These are phyloP conservation scores for Penicillium herquei DNA, from an alignment of 495 filamentous ascomycete species.

Conservation along the genomic window DNA sequence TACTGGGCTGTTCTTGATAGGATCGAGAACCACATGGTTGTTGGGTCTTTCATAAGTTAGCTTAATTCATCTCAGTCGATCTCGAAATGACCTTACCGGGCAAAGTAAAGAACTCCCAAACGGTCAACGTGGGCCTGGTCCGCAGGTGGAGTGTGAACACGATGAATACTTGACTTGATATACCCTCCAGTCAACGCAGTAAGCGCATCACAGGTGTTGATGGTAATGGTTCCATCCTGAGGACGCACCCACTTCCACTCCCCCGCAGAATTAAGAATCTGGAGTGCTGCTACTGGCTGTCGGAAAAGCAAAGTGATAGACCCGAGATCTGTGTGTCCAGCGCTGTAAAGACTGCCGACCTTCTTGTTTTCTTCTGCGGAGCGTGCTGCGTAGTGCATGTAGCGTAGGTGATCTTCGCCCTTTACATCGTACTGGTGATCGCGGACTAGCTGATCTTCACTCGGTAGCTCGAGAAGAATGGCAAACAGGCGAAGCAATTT, in stretches of 20 bases:
- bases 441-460: slow-evolving; percentile 47
- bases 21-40: slow-evolving; percentile 39
- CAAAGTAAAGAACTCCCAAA: slow-evolving; percentile 49
- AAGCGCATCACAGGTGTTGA: slow-evolving; percentile 52
- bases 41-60: slow-evolving; percentile 25
- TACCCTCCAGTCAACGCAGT: slow-evolving; percentile 47
- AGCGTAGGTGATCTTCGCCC: slow-evolving; percentile 51
- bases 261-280: slow-evolving; percentile 36
- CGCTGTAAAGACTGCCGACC: slow-evolving; percentile 30
- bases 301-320: slow-evolving; percentile 44
- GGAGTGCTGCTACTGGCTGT: slow-evolving; percentile 51
- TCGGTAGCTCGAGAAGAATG: slow-evolving; percentile 49
- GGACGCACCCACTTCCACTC: slow-evolving; percentile 44
- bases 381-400: slow-evolving; percentile 52
- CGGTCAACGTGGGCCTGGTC: slow-evolving; percentile 53
- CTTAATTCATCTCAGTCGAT: not conserved
- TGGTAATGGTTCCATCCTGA: slow-evolving; percentile 50
- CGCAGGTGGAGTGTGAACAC: slow-evolving; percentile 48
- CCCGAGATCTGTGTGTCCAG: slow-evolving; percentile 41
- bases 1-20: slow-evolving; percentile 42
- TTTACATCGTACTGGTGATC: slow-evolving; percentile 47
- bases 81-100: slow-evolving; percentile 20
- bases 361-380: slow-evolving; percentile 41
- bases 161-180: slow-evolving; percentile 52
- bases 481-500: slow-evolving; percentile 53